Evolutionary conservation across 1,139 yeast genomes (phyloP), one percentile per base, ranked within the genome.

Genomic region (Ogataea hybrid): DNA sequence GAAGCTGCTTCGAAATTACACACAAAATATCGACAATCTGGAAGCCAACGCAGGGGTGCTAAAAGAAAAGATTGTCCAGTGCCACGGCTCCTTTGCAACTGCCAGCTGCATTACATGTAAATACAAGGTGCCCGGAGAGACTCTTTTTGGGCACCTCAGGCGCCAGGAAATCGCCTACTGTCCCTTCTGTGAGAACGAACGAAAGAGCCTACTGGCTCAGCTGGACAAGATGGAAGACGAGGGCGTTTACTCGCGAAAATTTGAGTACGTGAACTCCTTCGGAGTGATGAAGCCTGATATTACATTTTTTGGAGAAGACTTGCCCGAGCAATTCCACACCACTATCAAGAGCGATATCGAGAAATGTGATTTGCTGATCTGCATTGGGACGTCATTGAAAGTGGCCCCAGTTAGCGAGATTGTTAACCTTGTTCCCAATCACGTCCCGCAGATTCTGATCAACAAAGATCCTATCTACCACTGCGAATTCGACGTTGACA

Each of bases 231-330:
- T 49, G 42, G 64, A 60, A 41, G 64, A 62, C 32, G 57, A 50
- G 28, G 61, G 54, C 2, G 28, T 28, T 5, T 66, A 62, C 25
- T 65, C 65, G 18, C 48, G 64, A 7, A 60, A 57, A 33, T 60
- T 48, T 34, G 54, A 54, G 6, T 40, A 51, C 41, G 48, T 56
- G 18, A 68, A 69, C 40, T 75, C 83, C n/a, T 81, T 63, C 58
- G 96, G 96, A n/a, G 92, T 89, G 5, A 74, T 87, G 72, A 90
- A 92, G 59, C 98, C 98, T 0, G 96, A 92, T 61, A 90, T 92
- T 46, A 90, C 97, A 0, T 92, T 92, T 58, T 92, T 92, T 56
- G 96, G 96, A 6, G 97, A 92, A 60, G 79, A 82, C 11, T 70
- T 92, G 43, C 97, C 97, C 0, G 66, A 71, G n/a, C 64, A 73